Base-by-base conservation (phyloP, 495 filamentous ascomycete genomes). In the Aspergillus kassunensis region DNA sequence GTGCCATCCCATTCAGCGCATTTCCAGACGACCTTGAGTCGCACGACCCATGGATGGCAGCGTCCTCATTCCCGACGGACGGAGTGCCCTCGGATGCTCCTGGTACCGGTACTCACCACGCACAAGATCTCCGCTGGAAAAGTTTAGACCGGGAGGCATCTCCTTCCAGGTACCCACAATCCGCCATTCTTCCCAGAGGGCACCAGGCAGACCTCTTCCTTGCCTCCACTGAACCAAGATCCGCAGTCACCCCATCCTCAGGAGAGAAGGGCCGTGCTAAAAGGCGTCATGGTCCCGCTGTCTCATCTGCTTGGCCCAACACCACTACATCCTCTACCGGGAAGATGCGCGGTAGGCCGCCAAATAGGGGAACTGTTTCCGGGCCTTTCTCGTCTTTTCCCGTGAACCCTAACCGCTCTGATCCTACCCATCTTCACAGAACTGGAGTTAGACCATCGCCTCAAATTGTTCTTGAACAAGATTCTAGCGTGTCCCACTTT, bases 281-380 rank as follows among this genome's bases (percentile, higher is more conserved):
- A 21, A 75, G 89, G 42, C 81, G 90, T n/a, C 90, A 96, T 63
- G 92, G 92, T 0, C 91, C 93, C 0, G 90, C 88, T 2, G 91
- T 98, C 2, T 98, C 93, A 6, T 96, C 92, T 20, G 93, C 93
- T 11, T 98, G 93, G 93, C 82, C 88, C 16, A 87, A 80, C 46
- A 83, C 79, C 37, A 82, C 80, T 4, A 78, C 80, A 24, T 75
- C 82, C 19, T 71, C 82, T 2, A 82, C 76, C 8, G 89, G 90
- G 4, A 95, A 93, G 53, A 69, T 89, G 13, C 75, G 93, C 37
- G 93, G 93, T 9, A 74, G 93, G 51, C 93, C 93, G 47, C 91
- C 92, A 3, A 90, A 83, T 54, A 89, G 87, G 64, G 82, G 89
- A 16, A 81, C 80, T 13, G 75, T 86, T 12, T 78, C 74, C 3